A percentile compares a stretch with the other conserved stretches of the same genome.
Evolutionary conservation across 1,284 basidiomycete species (phyloP).

Genomic region (Puccinia triticina): DNA sequence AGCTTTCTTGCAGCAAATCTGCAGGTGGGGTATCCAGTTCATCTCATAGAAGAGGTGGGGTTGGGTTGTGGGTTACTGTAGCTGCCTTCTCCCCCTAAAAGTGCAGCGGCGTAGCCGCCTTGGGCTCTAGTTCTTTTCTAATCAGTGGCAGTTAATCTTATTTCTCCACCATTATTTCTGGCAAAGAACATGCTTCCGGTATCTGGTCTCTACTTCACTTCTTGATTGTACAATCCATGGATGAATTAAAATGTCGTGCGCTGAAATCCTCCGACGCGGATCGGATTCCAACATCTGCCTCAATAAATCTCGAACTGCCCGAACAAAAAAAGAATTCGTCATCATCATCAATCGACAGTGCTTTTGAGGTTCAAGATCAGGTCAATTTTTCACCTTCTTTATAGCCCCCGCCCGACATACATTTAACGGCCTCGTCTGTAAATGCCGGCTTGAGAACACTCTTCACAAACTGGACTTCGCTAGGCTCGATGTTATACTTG

Average conservation of each 20-base stretch:
- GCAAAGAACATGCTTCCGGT: slow-evolving; percentile 24
- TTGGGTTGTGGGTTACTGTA: too few relatives aligned
- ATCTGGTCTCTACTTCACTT: slow-evolving; percentile 14
- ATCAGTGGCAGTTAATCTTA: too few relatives aligned
- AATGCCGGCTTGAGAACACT: slow-evolving; percentile 22
- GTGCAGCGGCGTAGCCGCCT: too few relatives aligned
- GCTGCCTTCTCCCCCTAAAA: too few relatives aligned
- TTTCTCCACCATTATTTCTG: slow-evolving; percentile 32
- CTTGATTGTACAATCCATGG: slow-evolving; percentile 21
- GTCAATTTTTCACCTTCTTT: slow-evolving; percentile 18
- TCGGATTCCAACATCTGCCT: slow-evolving; percentile 40
- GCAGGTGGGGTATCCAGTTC: too few relatives aligned
- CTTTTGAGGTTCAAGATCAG: not conserved
- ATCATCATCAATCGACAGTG: not conserved
- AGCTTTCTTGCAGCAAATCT: too few relatives aligned
- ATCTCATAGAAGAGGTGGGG: too few relatives aligned
- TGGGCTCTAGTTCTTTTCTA: too few relatives aligned
- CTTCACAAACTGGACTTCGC: slow-evolving; percentile 46
- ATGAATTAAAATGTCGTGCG: slow-evolving; percentile 21
- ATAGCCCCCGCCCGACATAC: slow-evolving; percentile 30
- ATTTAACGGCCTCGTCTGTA: slow-evolving; percentile 29
- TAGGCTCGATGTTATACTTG: slow-evolving; percentile 24
- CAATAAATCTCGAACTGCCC: slow-evolving; percentile 24
- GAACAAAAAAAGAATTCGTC: not conserved
- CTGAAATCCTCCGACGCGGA: slow-evolving; percentile 32